Percentiles rank a stretch among this genome's conserved stretches.
These are phyloP conservation scores for Harrya chromipes DNA, from an alignment of 768 basidiomycete genomes.

Conservation along the genomic window DNA sequence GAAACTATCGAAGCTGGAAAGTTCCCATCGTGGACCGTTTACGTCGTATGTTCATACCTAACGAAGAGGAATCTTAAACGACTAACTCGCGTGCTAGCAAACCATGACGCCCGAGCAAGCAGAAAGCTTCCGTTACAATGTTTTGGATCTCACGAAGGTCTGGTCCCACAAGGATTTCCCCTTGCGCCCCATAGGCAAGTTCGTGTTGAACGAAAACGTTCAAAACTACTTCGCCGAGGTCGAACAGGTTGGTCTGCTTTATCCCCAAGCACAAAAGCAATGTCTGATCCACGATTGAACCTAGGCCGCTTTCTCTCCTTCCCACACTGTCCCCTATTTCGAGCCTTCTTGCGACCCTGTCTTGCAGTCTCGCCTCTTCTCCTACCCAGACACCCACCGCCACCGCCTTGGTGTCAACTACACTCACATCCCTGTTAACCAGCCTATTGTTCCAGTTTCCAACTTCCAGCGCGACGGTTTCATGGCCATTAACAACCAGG, in stretches of 20 bases:
- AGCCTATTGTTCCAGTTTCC: slow-evolving; percentile 64
- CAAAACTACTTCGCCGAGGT: slow-evolving; percentile 94
- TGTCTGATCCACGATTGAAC: slow-evolving; percentile 3
- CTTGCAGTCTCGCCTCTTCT: slow-evolving; percentile 91
- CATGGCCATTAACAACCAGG: slow-evolving; percentile 72
- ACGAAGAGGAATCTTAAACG: background rate
- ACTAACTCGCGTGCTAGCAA: slow-evolving; percentile 50
- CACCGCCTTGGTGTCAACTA: slow-evolving; percentile 81
- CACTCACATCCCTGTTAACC: slow-evolving; percentile 86
- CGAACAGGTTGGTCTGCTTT: slow-evolving; percentile 66
- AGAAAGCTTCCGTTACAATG: slow-evolving; percentile 85
- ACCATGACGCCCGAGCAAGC: slow-evolving; percentile 93
- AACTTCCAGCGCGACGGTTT: slow-evolving; percentile 94
- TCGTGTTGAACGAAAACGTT: slow-evolving; percentile 75
- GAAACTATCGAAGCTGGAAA: slow-evolving; percentile 79
- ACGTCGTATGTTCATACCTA: slow-evolving; percentile 51
- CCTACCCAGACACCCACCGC: slow-evolving; percentile 88
- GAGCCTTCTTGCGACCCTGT: slow-evolving; percentile 92
- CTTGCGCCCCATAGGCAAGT: slow-evolving; percentile 82
- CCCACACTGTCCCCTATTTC: slow-evolving; percentile 83
- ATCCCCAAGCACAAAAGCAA: slow-evolving; percentile 16
- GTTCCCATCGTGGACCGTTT: slow-evolving; percentile 86
- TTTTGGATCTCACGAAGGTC: slow-evolving; percentile 88
- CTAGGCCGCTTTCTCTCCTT: slow-evolving; percentile 81
- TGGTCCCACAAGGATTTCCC: slow-evolving; percentile 89